Evolutionary conservation across 768 basidiomycete species (phyloP), one percentile per base, ranked within the genome.

Genomic region (Hypsizygus marmoreus): DNA sequence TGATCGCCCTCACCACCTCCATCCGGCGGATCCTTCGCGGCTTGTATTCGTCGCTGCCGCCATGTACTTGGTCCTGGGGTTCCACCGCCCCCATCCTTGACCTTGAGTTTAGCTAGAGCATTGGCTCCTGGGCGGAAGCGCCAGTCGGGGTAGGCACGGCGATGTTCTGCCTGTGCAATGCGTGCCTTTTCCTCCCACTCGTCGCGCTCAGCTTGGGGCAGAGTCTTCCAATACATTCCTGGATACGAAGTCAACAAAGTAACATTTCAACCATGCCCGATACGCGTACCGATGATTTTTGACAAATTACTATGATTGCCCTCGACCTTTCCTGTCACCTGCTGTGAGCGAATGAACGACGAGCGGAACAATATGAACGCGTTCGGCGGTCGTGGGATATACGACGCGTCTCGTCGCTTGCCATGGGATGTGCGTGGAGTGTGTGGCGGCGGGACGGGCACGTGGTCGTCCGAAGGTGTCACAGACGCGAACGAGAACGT

Each of bases 281-380:
- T 29, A 33, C 23, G 36, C 73, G 47, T 55, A 84, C 88, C 88
- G 48, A 90, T 86, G 56, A 90, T 89, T 72, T 90, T 90, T 50
- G 86, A 88, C 40, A 90, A 73, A 6, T 80, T 84, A 59, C 84
- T 84, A 53, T 88, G 86, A 54, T 88, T 90, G 1, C 86, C 87
- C 57, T 90, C 88, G 42, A 88, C 87, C 62, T 81, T 80, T 28
- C 80, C 84, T 2, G 88, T 82, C 39, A 89, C 81, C 54, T 82
- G 81, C 62, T 87, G 79, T 55, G 80, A 82, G 24, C 77, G 75
- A 63, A 90, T 87, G 67, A 90, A 89, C 23, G 80, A 81, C 17
- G 85, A 86, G 55, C 88, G 80, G 66, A 89, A 91, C 64, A 90
- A 83, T 56, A 90, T 91, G 69, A 90, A 91, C 48, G 88, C 88